Evolutionary conservation across 2,329 filamentous ascomycete genomes (phyloP).

Genomic region (Knoxdaviesia capensis): DNA sequence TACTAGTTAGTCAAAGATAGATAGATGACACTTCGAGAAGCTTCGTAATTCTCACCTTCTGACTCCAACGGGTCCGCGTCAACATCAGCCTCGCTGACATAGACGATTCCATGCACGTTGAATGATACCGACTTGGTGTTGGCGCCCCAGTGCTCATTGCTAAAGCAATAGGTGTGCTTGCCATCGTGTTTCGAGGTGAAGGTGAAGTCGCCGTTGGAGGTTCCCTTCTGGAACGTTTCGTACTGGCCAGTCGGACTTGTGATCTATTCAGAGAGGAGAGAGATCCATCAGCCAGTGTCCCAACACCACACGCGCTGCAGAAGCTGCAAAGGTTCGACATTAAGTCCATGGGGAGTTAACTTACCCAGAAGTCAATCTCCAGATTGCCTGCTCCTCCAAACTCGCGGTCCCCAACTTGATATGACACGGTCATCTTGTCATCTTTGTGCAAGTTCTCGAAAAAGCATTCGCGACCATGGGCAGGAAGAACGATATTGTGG

Average conservation of each 20-base stretch:
- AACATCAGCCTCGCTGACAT: slow-evolving; percentile 74
- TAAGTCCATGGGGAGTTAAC: background rate
- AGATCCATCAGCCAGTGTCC: background rate
- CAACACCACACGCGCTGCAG: too few species aligned
- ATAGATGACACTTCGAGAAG: background rate
- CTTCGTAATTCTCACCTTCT: slow-evolving; percentile 42
- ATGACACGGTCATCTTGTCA: slow-evolving; percentile 96
- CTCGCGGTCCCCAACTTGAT: slow-evolving; percentile 92
- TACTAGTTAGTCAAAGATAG: too few species aligned
- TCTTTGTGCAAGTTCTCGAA: slow-evolving; percentile 82
- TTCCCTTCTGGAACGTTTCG: slow-evolving; percentile 59
- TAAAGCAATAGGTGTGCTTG: slow-evolving; percentile 93
- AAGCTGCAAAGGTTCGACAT: too few species aligned
- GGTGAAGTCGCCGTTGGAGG: slow-evolving; percentile 82
- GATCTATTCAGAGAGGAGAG: slow-evolving; percentile 29
- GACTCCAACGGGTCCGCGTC: slow-evolving; percentile 74
- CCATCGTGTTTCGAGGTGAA: slow-evolving; percentile 76
- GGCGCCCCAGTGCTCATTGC: slow-evolving; percentile 94
- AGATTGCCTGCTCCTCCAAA: slow-evolving; percentile 88
- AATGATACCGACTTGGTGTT: slow-evolving; percentile 97
- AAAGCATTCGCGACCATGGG: slow-evolving; percentile 94
- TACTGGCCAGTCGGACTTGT: slow-evolving; percentile 57
- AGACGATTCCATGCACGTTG: slow-evolving; percentile 97
- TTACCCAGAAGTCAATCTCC: slow-evolving; percentile 95
- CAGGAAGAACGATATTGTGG: slow-evolving; percentile 90